Evolutionary conservation across 2,329 filamentous ascomycete species (phyloP), one percentile per base, ranked within the genome.

Genomic region (Colletotrichum incanum): DNA sequence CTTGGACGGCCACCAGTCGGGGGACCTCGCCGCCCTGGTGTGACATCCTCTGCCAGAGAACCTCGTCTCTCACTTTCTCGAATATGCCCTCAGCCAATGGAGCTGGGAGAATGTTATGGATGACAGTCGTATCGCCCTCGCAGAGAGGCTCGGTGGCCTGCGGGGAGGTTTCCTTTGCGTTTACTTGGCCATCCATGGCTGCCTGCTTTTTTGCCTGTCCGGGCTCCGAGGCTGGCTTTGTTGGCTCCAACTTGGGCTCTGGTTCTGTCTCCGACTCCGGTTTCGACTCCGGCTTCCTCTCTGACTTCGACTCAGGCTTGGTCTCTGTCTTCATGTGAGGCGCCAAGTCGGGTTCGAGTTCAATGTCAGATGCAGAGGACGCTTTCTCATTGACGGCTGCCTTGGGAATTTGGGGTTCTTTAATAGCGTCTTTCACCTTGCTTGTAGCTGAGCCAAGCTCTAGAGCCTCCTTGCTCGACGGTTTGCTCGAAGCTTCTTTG

Each of bases 21-120:
- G 96, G 96, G 0, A 98, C 96, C 77, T 96, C 93, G 34, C 96
- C 95, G 43, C 94, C 94, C 75, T 96, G 93, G 76, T 98, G 96
- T 54, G 92, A 92, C 96, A 99, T 98, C 75, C 90, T 93, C 79
- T 96, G 92, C 95, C 96, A 99, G 75, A 88, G 85, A 0, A 98
- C 91, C 80, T 98, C 95, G 18, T 88, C 83, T 64, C 90, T 90
- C 20, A 98, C 84, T 49, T 87, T 87, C 26, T 91, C 86, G 79
- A 98, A 98, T 7, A 93, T 87, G 20, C 86, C 85, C 1, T 89
- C 83, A 5, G 86, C 85, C 1, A 93, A 77, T 8, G 84, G 78
- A 0, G 82, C 78, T 1, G 93, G 86, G 1, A 98, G 87, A 41
- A 98, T 83, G 74, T 95, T 85, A 73, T 91, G 86, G 47, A 95